Percentiles rank a stretch among this genome's conserved stretches.
phyloP scores from a whole-genome alignment of 106 monocot species.

The Dioscorea zingiberensis region DNA sequence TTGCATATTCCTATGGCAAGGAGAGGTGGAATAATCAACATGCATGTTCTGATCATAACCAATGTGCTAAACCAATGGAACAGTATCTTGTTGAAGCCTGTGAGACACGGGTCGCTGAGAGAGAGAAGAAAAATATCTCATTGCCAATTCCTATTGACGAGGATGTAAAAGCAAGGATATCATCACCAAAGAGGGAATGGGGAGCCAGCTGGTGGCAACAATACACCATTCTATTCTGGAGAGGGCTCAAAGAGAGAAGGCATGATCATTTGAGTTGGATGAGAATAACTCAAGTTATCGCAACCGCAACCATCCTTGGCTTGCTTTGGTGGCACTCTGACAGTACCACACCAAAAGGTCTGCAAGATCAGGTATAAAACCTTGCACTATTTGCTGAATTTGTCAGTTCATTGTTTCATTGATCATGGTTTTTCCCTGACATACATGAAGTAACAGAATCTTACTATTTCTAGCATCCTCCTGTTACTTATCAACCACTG shows the following conservation, averaged over 20 bases:
- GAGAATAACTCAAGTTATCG: slow-evolving; percentile 81
- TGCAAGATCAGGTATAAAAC: slow-evolving; percentile 70
- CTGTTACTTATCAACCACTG: no score
- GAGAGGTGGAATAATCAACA: no score
- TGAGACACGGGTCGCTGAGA: slow-evolving; percentile 52
- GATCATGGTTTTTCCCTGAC: no score
- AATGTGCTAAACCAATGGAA: background rate
- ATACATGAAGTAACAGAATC: no score
- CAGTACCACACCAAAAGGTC: slow-evolving; percentile 42
- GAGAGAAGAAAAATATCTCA: slow-evolving; percentile 42
- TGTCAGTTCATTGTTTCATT: no score
- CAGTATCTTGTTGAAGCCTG: slow-evolving; percentile 88
- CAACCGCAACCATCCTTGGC: slow-evolving; percentile 71
- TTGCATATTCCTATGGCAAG: no score
- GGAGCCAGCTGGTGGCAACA: slow-evolving; percentile 82
- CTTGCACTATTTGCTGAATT: no score
- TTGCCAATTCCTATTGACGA: slow-evolving; percentile 42
- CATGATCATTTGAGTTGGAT: slow-evolving; percentile 91
- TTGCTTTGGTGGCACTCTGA: slow-evolving; percentile 87
- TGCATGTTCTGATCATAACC: no score
- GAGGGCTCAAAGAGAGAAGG: slow-evolving; percentile 82
- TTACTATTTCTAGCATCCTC: no score
- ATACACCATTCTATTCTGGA: slow-evolving; percentile 58
- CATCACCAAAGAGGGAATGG: slow-evolving; percentile 62
- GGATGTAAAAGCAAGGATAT: slow-evolving; percentile 43